A percentile compares a stretch with the other conserved stretches of the same genome.
phyloP scores from a whole-genome alignment of 2,329 filamentous ascomycete genomes.

The Arthroderma sp. region DNA sequence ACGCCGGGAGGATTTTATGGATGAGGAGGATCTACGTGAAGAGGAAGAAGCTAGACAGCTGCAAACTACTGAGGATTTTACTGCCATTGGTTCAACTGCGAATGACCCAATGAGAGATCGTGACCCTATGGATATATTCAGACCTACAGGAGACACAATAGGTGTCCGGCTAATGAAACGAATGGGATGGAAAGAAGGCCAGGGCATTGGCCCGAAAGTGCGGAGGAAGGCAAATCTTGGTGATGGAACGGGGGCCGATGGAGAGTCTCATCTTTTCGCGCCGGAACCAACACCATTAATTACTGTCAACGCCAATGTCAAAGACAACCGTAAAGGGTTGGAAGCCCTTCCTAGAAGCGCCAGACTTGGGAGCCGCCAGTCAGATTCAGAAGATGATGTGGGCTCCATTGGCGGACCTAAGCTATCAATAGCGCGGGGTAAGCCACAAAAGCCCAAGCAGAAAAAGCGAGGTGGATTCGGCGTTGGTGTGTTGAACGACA shows the following conservation, averaged over 20 bases:
- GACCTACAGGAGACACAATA: conserved; percentile 65
- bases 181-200: conserved; percentile 94
- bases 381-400: conserved; percentile 11
- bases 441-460: conserved; percentile 40
- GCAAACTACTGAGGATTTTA: conserved; percentile 60
- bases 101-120: conserved; percentile 40
- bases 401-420: conserved; percentile 22
- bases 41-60: conserved; percentile 64
- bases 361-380: background rate
- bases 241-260: conserved; percentile 32
- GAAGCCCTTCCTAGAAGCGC: conserved; percentile 11
- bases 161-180: conserved; percentile 70
- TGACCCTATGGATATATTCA: conserved; percentile 59
- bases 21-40: conserved; percentile 86
- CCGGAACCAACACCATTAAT: conserved; percentile 64
- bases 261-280: conserved; percentile 61
- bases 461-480: conserved; percentile 57
- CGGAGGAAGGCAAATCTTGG: conserved; percentile 59
- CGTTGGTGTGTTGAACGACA: conserved; percentile 81
- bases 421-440: conserved; percentile 19
- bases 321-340: conserved; percentile 34
- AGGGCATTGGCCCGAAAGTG: conserved; percentile 82
- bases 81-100: conserved; percentile 57
- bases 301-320: conserved; percentile 25
- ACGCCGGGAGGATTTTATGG: conserved; percentile 87